These are phyloP conservation scores for Trametes sp. DNA, from an alignment of 1,284 basidiomycete genomes.

Conservation along the genomic window DNA sequence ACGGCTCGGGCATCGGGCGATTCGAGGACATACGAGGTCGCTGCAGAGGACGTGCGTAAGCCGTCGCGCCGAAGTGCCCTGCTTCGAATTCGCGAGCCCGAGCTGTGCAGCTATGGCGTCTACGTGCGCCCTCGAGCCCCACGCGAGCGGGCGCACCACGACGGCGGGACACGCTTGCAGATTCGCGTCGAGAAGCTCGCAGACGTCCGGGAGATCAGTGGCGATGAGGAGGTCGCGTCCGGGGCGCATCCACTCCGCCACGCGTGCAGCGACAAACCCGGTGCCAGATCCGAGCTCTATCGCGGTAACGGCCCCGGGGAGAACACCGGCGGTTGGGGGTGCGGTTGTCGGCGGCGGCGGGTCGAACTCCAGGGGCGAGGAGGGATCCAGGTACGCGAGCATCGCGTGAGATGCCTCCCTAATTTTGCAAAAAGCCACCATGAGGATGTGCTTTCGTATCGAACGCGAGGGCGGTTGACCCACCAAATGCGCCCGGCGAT, in stretches of 20 bases:
- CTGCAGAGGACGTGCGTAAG: constrained; percentile 77
- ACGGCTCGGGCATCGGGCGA: constrained; percentile 4
- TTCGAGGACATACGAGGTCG: constrained; percentile 63
- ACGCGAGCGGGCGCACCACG: constrained; percentile 64
- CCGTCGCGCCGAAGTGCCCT: constrained; percentile 17
- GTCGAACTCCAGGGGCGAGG: constrained; percentile 56
- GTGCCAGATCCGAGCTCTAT: constrained; percentile 80
- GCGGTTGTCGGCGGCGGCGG: constrained; percentile 50
- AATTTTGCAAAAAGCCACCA: background rate
- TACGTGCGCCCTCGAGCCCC: constrained; percentile 63
- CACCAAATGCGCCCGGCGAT: constrained; percentile 83
- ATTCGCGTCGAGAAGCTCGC: constrained; percentile 65
- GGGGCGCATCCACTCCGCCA: constrained; percentile 48
- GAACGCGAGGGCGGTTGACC: constrained; percentile 24
- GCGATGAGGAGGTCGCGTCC: constrained; percentile 54
- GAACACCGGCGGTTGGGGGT: constrained; percentile 11
- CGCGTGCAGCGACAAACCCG: constrained; percentile 63
- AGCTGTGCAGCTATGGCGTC: constrained; percentile 50
- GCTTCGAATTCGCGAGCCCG: constrained; percentile 20
- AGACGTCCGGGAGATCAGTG: constrained; percentile 78
- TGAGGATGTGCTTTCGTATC: background rate
- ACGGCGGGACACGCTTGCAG: constrained; percentile 39
- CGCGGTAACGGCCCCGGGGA: constrained; percentile 44
- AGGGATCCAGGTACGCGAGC: constrained; percentile 59
- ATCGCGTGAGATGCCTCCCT: constrained; percentile 81